A percentile compares a stretch with the other conserved stretches of the same genome.
Evolutionary conservation across 257 asterid species (phyloP).

Genomic region (Solanum raphanifolium): DNA sequence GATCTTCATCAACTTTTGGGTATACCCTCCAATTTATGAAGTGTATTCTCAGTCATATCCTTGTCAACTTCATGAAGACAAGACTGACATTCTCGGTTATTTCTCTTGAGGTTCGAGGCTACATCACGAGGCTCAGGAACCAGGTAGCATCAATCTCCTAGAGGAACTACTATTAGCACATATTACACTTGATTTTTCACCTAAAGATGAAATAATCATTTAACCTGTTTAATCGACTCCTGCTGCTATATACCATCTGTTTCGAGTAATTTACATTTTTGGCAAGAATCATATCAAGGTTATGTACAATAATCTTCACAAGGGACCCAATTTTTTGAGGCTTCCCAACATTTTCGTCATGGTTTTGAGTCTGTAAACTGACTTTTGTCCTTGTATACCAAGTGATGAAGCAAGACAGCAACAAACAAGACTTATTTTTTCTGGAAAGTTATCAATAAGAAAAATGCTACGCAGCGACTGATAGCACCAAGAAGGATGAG

Average conservation of each 20-base stretch:
- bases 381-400: neutral
- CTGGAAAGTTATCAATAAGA: slow-evolving; percentile 78
- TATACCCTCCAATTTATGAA: neutral
- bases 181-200: neutral
- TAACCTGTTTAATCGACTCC: neutral
- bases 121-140: neutral
- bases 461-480: slow-evolving; percentile 61
- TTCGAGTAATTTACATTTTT: neutral
- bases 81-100: neutral
- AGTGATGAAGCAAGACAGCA: neutral
- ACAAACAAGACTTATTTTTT: slow-evolving; percentile 37
- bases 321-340: neutral
- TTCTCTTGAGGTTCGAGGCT: neutral
- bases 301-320: neutral
- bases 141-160: neutral
- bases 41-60: neutral
- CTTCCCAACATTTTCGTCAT: neutral
- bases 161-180: neutral
- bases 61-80: neutral
- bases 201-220: neutral
- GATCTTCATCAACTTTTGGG: neutral
- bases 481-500: slow-evolving; percentile 49
- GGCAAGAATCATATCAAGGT: neutral
- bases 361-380: neutral
- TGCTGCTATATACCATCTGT: neutral